Base-by-base conservation (phyloP, 1,139 yeast genomes). In the Debaryomycetaceae sp. region DNA sequence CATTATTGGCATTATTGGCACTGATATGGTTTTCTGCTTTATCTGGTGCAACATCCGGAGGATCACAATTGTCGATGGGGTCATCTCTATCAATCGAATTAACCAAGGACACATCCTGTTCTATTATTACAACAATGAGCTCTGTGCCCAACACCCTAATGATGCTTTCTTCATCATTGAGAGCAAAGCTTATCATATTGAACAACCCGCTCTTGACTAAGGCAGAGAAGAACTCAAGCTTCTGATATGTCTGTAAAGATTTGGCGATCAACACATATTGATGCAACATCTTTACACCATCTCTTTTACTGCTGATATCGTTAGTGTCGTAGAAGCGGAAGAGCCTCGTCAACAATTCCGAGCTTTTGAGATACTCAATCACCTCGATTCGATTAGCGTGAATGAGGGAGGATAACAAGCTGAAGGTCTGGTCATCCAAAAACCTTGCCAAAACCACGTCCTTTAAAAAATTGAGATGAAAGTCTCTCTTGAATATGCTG, bases 401-500 rank as follows among this genome's bases (percentile, higher is more conserved):
- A 9, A 88, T 84, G 66, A 86, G 67, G 0, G 87, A 74, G 17
- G 83, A 70, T 31, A 93, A 69, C 48, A 86, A 66, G 51, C 78
- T 79, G 55, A 83, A 79, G 5, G 93, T 78, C 42, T 84, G 80
- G 57, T 93, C 98, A 60, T 93, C 98, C 41, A 91, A 63, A 41
- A 84, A 69, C 45, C 96, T 71, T 2, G 93, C 93, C 34, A 91
- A 66, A 0, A 87, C 95, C 27, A 88, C 95, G 62, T 93, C 97
- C 59, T 87, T 87, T 44, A 93, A 67, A 59, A 87, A 88, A 56
- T 84, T 91, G 45, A 90, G 69, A 49, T 87, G 75, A 58, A 84
- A 88, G 39, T 95, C 90, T 55, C 81, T 81, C 50, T 82, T 81
- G 52, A 91, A 85, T 41, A 85, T 75, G 13, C 27, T 24, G 20